Evolutionary conservation across 176 grass and related monocot genomes (phyloP), one percentile per base, ranked within the genome.

Genomic region (Oryza longistaminata): DNA sequence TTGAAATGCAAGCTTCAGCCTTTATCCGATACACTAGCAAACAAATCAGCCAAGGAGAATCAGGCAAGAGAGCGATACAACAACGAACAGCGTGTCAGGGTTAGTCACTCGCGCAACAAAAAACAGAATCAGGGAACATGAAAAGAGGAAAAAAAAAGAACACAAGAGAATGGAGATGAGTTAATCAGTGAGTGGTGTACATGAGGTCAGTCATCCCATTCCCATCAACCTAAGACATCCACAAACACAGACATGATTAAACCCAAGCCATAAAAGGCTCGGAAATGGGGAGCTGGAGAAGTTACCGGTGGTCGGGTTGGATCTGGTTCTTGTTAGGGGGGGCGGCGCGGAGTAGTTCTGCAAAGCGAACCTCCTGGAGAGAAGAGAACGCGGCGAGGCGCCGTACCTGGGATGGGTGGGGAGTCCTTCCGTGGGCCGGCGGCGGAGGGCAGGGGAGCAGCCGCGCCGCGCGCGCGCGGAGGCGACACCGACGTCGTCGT

Each of bases 221-320:
- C 39, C 79, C 67, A 86, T 73, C 80, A 82, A 83, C 73, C 80
- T 90, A n/a, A 77, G 88, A 69, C 67, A 58, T 49, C 78, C 14
- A 70, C 64, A 67, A 50, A 61, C 55, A 61, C 55, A 61, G n/a
- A 22, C 19, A 55, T 22, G 66, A 67, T 35, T 3, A 76, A 76
- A 37, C n/a, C 3, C 15, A 60, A 74, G 68, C 12, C 45, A 73
- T 33, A 68, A 62, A 50, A 62, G 2, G 27, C 7, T 40, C 39
- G 39, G 39, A 40, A 40, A 40, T 40, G 39, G 39, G 39, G 8
- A 6, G 35, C 5, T 37, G 35, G 35, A 37, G 35, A 37, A 37
- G 35, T 37, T 37, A 37, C 35, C 37, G 39, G 39, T 40, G 39
- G 39, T 40, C 39, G 39, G 39, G 39, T 40, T 40, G 39, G 39